Evolutionary conservation across 2,329 filamentous ascomycete species (phyloP).

Genomic region (Ramichloridium luteum): DNA sequence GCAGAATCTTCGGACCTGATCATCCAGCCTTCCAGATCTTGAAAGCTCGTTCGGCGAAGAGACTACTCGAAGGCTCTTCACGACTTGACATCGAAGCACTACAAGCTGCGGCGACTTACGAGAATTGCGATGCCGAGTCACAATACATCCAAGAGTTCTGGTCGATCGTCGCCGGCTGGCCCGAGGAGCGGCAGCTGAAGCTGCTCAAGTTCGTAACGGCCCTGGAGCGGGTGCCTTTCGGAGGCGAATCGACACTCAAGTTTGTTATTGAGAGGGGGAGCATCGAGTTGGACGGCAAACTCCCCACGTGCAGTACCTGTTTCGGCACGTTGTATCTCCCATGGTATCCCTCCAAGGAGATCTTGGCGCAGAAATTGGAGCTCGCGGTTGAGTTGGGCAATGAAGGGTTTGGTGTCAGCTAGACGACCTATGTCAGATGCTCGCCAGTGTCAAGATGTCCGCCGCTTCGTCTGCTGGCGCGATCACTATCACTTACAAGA

Average conservation of each 20-base stretch:
- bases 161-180: conserved; percentile 59
- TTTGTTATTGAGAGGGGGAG: conserved; percentile 76
- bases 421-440: too few relatives aligned
- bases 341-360: conserved; percentile 60
- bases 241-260: conserved; percentile 66
- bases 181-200: conserved; percentile 56
- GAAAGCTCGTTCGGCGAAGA: conserved; percentile 30
- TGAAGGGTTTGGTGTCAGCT: conserved; percentile 82
- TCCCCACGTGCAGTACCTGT: conserved; percentile 87
- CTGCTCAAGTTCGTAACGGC: conserved; percentile 92
- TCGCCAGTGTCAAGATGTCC: too few relatives aligned
- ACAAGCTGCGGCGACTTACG: conserved; percentile 60
- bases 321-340: conserved; percentile 81
- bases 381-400: conserved; percentile 75
- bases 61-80: conserved; percentile 65
- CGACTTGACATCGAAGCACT: conserved; percentile 68
- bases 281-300: conserved; percentile 37
- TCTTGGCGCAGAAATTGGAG: conserved; percentile 61
- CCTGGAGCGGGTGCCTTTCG: conserved; percentile 78
- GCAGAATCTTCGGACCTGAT: background rate
- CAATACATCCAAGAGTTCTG: conserved; percentile 70
- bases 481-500: too few relatives aligned
- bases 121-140: conserved; percentile 62
- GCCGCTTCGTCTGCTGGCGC: too few relatives aligned
- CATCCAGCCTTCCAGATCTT: conserved; percentile 52